Evolutionary conservation across 192 early-diverging fungal genomes (phyloP), one percentile per base, ranked within the genome.

Genomic region (Gaertneriomyces semiglobifer): DNA sequence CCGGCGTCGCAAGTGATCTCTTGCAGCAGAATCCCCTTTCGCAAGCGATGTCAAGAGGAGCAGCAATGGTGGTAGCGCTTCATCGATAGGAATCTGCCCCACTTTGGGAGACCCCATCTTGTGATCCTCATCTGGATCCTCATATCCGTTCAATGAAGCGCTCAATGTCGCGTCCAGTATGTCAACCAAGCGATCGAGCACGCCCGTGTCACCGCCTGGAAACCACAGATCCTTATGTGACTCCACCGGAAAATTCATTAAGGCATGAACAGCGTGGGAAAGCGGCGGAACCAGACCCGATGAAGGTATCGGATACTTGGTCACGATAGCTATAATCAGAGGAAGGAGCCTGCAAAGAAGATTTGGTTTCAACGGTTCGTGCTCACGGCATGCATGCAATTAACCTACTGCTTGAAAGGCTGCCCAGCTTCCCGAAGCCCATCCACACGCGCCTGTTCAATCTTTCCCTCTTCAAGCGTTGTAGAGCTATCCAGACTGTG

Each of bases 231-330:
- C 57, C 44, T 62, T 62, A 25, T 71, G 70, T 44, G 68, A 67
- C n/a, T 86, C 81, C 4, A 75, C 62, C 12, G 81, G 81, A 50
- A 76, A 79, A 60, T 83, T 83, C 63, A 93, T 70, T 4, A 93
- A 70, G 0, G 83, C 82, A 66, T 93, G 88, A n/a, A 93, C 84
- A 0, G 86, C 87, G 74, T 92, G 89, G 6, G 86, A 85, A 43
- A 88, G 81, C 39, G 92, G 92, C 12, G 92, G 79, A 19, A 79
- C 60, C n/a, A 93, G 60, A 11, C 89, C 86, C 12, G 60, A 55
- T 5, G 55, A 47, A 45, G 72, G 69, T 7, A 74, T 19, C 19
- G 65, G 60, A 57, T 62, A 55, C 46, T 47, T 74, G 18, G 20
- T 59, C 44, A 79, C 56, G 7, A 74, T 9, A 42, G 65, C 44